A percentile compares a stretch with the other conserved stretches of the same genome.
phyloP scores from a whole-genome alignment of 768 basidiomycete species.

The Trametes maxima region DNA sequence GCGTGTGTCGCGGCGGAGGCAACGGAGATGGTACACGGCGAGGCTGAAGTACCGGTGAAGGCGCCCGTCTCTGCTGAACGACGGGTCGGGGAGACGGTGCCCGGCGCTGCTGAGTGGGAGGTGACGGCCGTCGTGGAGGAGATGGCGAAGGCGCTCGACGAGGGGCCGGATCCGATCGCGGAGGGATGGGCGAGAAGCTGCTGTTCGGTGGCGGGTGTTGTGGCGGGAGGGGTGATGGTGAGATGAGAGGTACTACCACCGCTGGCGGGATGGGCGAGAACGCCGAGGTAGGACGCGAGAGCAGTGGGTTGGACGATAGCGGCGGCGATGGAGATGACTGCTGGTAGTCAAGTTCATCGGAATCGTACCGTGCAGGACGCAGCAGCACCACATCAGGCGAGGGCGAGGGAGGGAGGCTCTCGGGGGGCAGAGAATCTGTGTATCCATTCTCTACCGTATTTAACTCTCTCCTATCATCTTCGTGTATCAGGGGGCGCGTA shows the following conservation, averaged over 20 bases:
- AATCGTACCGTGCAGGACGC: conserved; percentile 3
- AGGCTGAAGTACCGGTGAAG: neutral
- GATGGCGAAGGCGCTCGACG: conserved; percentile 15
- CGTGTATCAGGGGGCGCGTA: neutral
- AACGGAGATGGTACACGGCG: conserved; percentile 8
- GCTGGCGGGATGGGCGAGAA: conserved; percentile 8
- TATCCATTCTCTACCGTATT: neutral
- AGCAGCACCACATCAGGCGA: conserved; percentile 8
- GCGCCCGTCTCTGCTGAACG: neutral
- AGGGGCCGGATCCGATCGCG: neutral
- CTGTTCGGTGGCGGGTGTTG: neutral
- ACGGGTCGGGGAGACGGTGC: neutral
- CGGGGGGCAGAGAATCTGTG: neutral
- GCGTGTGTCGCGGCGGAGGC: conserved; percentile 2
- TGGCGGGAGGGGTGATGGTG: conserved; percentile 12
- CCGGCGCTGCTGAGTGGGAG: neutral
- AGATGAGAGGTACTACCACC: neutral
- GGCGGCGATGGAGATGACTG: conserved; percentile 17
- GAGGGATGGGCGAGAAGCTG: conserved; percentile 7
- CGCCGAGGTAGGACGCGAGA: conserved; percentile 17
- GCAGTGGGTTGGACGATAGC: conserved; percentile 13
- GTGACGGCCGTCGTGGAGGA: conserved; percentile 1
- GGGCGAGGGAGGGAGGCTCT: neutral
- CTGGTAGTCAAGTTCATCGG: neutral
- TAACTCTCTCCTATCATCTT: neutral